These are phyloP conservation scores for Botrytis pseudocinerea DNA, from an alignment of 2,329 filamentous ascomycete genomes.

Conservation along the genomic window DNA sequence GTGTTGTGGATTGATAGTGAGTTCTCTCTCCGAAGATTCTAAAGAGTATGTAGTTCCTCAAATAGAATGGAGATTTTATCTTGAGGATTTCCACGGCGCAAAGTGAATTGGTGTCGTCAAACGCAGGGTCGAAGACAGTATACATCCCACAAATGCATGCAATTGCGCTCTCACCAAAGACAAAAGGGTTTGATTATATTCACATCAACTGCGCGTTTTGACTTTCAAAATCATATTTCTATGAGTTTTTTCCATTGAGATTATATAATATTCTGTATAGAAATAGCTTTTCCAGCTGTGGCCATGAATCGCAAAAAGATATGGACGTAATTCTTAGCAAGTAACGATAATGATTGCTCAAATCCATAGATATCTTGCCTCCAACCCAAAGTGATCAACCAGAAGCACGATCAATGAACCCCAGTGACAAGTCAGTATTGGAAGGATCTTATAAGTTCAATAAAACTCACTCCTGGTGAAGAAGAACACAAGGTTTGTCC, in stretches of 20 bases:
- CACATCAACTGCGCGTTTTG: no score
- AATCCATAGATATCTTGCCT: no score
- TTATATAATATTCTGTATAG: background rate
- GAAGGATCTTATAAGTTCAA: accelerated
- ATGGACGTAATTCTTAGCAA: background rate
- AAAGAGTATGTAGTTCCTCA: background rate
- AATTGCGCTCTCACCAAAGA: background rate
- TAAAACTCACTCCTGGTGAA: background rate
- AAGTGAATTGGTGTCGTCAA: background rate
- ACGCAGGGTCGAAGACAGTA: background rate
- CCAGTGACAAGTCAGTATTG: background rate
- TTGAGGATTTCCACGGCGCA: background rate
- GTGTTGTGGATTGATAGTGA: background rate
- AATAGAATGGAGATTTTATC: background rate
- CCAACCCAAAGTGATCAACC: background rate
- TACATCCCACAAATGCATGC: background rate
- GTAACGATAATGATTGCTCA: background rate
- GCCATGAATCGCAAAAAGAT: background rate
- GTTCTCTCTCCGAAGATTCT: background rate
- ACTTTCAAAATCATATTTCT: accelerated
- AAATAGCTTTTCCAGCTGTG: background rate
- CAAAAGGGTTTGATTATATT: background rate
- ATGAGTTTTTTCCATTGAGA: background rate
- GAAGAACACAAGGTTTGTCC: accelerated
- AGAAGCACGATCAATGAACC: no score